Conservation (phyloP, 2,329 filamentous ascomycete genomes). For the Venturia oleaginea region DNA sequence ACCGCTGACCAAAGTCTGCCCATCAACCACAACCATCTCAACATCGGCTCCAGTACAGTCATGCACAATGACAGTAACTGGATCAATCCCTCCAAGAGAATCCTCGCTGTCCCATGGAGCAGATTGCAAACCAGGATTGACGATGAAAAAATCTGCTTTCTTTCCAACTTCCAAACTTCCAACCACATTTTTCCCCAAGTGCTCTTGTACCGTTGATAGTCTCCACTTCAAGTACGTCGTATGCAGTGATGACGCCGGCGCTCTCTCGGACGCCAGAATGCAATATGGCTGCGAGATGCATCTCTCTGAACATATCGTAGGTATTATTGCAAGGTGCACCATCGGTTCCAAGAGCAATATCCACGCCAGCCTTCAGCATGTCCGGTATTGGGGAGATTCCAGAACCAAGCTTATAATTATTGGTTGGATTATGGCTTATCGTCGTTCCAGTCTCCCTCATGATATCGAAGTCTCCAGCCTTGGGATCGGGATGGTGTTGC, state of each 20-base stretch:
- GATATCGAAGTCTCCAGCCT: slow-evolving; percentile 6
- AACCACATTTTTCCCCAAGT: slow-evolving; percentile 31
- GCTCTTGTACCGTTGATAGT: slow-evolving; percentile 43
- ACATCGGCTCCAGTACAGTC: slow-evolving; percentile 34
- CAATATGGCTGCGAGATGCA: slow-evolving; percentile 42
- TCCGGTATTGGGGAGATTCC: slow-evolving; percentile 41
- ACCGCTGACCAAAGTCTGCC: slow-evolving; percentile 30
- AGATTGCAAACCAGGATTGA: slow-evolving; percentile 20
- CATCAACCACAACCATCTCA: slow-evolving; percentile 36
- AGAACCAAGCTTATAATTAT: slow-evolving; percentile 44
- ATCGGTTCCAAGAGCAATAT: slow-evolving; percentile 43
- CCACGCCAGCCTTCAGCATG: slow-evolving; percentile 35
- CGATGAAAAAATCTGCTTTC: slow-evolving; percentile 35
- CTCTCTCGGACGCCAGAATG: slow-evolving; percentile 31
- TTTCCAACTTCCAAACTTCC: slow-evolving; percentile 36
- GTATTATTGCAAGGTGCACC: slow-evolving; percentile 27
- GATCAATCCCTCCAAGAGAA: slow-evolving; percentile 18
- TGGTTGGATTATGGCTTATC: slow-evolving; percentile 44
- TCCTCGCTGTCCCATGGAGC: not conserved
- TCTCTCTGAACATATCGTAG: slow-evolving; percentile 31
- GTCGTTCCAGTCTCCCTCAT: slow-evolving; percentile 29
- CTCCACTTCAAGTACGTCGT: slow-evolving; percentile 42
- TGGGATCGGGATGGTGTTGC: slow-evolving; percentile 33
- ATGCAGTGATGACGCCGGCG: slow-evolving; percentile 35
- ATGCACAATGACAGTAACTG: slow-evolving; percentile 33